phyloP scores from a whole-genome alignment of 768 basidiomycete species.

The Lentinula guzmanii region DNA sequence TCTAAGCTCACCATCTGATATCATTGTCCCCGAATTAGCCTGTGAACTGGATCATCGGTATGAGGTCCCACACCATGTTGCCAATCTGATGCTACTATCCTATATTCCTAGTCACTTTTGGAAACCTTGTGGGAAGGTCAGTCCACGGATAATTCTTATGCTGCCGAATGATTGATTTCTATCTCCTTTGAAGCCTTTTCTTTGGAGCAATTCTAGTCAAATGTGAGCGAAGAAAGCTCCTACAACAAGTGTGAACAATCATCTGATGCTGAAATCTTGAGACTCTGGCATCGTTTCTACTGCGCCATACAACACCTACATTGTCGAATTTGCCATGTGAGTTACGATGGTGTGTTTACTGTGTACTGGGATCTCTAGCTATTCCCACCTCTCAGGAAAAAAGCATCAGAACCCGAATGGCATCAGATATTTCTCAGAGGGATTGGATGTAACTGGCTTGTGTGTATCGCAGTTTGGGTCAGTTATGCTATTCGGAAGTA shows the following conservation, averaged over 20 bases:
- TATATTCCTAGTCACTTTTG: constrained; percentile 45
- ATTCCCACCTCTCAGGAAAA: constrained; percentile 32
- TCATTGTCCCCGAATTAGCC: constrained; percentile 16
- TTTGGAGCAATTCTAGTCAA: constrained; percentile 62
- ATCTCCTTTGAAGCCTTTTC: constrained; percentile 42
- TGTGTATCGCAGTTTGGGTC: constrained; percentile 70
- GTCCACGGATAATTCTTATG: neutral
- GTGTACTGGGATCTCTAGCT: neutral
- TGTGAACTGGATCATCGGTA: constrained; percentile 66
- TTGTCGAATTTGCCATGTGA: constrained; percentile 52
- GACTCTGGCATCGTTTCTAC: constrained; percentile 55
- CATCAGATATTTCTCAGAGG: constrained; percentile 69
- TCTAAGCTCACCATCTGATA: neutral
- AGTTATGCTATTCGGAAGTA: constrained; percentile 15
- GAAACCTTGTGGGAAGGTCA: constrained; percentile 49
- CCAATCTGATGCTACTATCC: neutral
- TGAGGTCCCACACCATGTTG: neutral
- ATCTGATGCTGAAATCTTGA: constrained; percentile 18
- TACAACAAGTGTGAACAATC: neutral
- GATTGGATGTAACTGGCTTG: constrained; percentile 75
- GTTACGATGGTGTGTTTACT: constrained; percentile 14
- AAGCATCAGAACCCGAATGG: constrained; percentile 62
- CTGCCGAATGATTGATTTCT: neutral
- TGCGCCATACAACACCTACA: constrained; percentile 51
- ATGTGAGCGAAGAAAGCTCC: constrained; percentile 34